Evolutionary conservation across 257 asterid species (phyloP), one percentile per base, ranked within the genome.

Genomic region (Salvia splendens): DNA sequence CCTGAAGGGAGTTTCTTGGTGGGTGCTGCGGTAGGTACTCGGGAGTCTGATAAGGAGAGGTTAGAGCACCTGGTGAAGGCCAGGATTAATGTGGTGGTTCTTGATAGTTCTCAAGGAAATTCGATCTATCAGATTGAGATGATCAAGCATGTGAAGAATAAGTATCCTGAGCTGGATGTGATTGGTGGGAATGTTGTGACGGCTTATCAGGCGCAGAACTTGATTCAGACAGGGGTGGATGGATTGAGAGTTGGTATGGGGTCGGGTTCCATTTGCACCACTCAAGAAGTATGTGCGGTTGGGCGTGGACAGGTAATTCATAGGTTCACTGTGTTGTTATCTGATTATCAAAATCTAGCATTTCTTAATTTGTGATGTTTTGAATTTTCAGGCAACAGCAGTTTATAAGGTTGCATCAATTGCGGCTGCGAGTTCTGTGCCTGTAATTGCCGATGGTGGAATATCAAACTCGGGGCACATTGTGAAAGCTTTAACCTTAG

Each of bases 231-330:
- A 0, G 96, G 91, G 4, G 96, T 82, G 33, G 98, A 92, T 77
- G 97, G 98, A 8, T 66, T 89, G 69, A 86, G 98, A 75, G 97
- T 92, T 69, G 98, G 96, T 30, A 92, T 92, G 98, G 98, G 98
- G 24, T 92, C 96, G 2, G 96, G 96, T 64, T 89, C 96, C 61
- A 89, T 91, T 57, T 91, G 96, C 72, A 91, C 98, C 59, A 91
- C 98, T 14, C 98, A 89, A 69, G 96, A 91, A 78, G 98, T 89
- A 14, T 88, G 96, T 32, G 92, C 92, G 9, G 95, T 92, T 40
- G 98, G 98, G 12, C 96, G 98, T 6, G 98, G 98, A 50, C 98
- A 92, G 95, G 96, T 92, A 65, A 48, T 32, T 35, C 45, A 48
- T 54, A 8, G 8, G 12, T 62, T 50, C n/a, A 20, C 46, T 41